These are phyloP conservation scores for Phaeomoniella chlamydospora DNA, from an alignment of 2,329 filamentous ascomycete species.

Conservation along the genomic window DNA sequence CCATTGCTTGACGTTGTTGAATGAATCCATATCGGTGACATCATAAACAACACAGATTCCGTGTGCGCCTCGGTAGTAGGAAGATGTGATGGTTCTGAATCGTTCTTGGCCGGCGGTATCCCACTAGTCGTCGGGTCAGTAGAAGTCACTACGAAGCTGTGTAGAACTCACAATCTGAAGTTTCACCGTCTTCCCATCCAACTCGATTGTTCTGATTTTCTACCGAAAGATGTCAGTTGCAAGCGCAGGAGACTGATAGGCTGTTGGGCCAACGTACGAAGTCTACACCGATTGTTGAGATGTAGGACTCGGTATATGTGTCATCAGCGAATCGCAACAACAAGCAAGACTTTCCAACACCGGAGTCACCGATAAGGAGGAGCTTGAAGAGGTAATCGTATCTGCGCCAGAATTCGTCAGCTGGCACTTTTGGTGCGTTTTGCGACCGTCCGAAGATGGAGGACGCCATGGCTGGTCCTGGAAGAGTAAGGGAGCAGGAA, in stretches of 20 bases:
- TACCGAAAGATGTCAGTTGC: constrained; percentile 31
- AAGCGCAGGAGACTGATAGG: no score
- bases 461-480: neutral
- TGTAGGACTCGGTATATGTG: constrained; percentile 99
- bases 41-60: constrained; percentile 99
- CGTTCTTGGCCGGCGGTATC: constrained; percentile 98
- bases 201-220: constrained; percentile 99
- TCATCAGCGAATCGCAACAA: constrained; percentile 96
- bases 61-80: constrained; percentile 97
- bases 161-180: constrained; percentile 74
- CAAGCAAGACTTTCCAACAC: constrained; percentile 99
- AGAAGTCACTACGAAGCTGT: neutral
- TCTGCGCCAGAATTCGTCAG: constrained; percentile 37
- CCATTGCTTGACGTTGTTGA: constrained; percentile 99
- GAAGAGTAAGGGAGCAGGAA: neutral
- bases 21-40: constrained; percentile 99
- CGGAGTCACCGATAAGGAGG: constrained; percentile 98
- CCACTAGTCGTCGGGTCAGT: constrained; percentile 49
- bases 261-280: constrained; percentile 54
- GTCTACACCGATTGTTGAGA: constrained; percentile 98
- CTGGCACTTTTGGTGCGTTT: neutral
- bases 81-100: constrained; percentile 98
- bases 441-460: neutral
- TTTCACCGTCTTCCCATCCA: constrained; percentile 99
- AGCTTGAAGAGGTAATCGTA: constrained; percentile 99